These are phyloP conservation scores for Saccharomyces kudriavzevii DNA, from an alignment of 805 yeast genomes.

Conservation along the genomic window DNA sequence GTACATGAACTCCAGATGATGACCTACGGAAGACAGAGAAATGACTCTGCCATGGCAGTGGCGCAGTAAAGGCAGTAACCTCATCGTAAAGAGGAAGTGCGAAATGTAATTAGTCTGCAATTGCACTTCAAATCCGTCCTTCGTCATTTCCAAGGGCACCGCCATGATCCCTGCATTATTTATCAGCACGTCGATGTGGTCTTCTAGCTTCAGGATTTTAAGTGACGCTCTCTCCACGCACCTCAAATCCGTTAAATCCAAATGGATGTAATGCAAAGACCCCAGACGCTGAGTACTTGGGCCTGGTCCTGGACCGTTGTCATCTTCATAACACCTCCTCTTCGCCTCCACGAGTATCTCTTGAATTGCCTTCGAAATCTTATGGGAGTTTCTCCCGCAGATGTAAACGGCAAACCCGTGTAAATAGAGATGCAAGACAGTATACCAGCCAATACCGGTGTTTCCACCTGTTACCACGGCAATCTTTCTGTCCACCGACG, in stretches of 20 bases:
- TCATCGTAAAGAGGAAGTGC: slow-evolving; percentile 61
- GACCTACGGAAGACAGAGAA: slow-evolving; percentile 60
- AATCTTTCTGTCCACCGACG: slow-evolving; percentile 45
- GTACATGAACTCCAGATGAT: slow-evolving; percentile 41
- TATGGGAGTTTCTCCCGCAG: slow-evolving; percentile 56
- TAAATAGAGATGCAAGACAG: slow-evolving; percentile 64
- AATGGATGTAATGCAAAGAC: slow-evolving; percentile 41
- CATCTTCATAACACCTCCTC: slow-evolving; percentile 9
- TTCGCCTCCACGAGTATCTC: slow-evolving; percentile 50
- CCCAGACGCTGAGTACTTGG: slow-evolving; percentile 35
- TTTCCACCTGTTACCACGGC: slow-evolving; percentile 78
- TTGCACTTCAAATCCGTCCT: slow-evolving; percentile 69
- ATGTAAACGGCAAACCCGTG: slow-evolving; percentile 74
- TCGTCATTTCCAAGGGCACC: slow-evolving; percentile 56
- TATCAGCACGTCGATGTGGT: slow-evolving; percentile 49
- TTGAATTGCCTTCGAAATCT: slow-evolving; percentile 49
- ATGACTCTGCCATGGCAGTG: slow-evolving; percentile 41
- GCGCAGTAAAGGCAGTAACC: slow-evolving; percentile 47
- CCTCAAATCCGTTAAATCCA: slow-evolving; percentile 46
- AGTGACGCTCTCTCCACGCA: slow-evolving; percentile 44
- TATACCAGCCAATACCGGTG: slow-evolving; percentile 72
- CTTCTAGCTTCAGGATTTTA: slow-evolving; percentile 40
- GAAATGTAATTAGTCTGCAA: slow-evolving; percentile 71
- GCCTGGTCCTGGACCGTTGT: slow-evolving; percentile 2
- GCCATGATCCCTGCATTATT: slow-evolving; percentile 81